A percentile compares a stretch with the other conserved stretches of the same genome.
Evolutionary conservation across 2,329 filamentous ascomycete species (phyloP).

Genomic region (Stagonosporopsis cucurbitacearum): DNA sequence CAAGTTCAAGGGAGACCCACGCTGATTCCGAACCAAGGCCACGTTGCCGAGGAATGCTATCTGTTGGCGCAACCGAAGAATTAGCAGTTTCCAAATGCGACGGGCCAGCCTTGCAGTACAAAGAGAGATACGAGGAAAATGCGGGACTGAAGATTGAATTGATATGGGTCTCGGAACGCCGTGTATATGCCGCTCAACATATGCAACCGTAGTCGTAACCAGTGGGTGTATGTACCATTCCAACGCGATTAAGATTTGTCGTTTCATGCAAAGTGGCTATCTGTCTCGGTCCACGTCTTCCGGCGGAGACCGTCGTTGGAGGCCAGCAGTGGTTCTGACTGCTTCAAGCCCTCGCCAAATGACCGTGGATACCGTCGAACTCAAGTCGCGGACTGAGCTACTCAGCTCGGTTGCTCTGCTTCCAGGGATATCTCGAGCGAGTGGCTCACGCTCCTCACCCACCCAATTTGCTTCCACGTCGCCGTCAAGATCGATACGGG

Average conservation of each 20-base stretch:
- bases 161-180: constrained; percentile 2
- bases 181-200: constrained; percentile 11
- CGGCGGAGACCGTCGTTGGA: constrained; percentile 37
- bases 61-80: constrained; percentile 1
- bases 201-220: constrained; percentile 14
- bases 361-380: constrained; percentile 43
- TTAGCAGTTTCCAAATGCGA: constrained; percentile 8
- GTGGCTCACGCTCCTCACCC: constrained; percentile 53
- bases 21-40: neutral
- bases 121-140: constrained; percentile 2
- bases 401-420: constrained; percentile 25
- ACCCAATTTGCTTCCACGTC: constrained; percentile 47
- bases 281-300: constrained; percentile 46
- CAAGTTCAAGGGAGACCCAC: constrained; percentile 8
- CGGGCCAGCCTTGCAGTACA: constrained; percentile 4
- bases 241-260: constrained; percentile 9
- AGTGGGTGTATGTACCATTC: constrained; percentile 14
- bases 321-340: constrained; percentile 37
- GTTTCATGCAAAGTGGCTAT: constrained; percentile 20
- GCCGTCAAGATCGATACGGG: constrained; percentile 17
- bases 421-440: constrained; percentile 22
- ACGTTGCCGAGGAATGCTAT: constrained; percentile 16
- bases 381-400: constrained; percentile 39
- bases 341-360: constrained; percentile 47
- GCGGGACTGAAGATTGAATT: neutral